phyloP scores from a whole-genome alignment of 2,329 filamentous ascomycete species.

The Ophiostoma australiae region DNA sequence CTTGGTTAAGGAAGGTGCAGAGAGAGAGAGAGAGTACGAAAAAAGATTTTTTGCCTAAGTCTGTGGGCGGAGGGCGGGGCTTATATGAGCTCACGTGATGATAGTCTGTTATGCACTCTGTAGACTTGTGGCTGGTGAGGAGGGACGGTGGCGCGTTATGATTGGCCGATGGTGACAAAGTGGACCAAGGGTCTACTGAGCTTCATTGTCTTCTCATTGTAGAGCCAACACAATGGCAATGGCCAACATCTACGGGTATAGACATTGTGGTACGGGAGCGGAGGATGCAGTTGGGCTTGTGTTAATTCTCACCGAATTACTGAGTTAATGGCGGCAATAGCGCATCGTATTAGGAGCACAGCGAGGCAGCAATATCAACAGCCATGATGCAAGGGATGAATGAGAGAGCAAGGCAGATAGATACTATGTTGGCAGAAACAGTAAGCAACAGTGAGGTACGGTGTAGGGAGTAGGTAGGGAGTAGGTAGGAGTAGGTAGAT shows the following conservation, averaged over 20 bases:
- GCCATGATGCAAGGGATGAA: neutral
- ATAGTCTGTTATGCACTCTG: too few species aligned
- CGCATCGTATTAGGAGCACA: too few species aligned
- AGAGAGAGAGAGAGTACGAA: neutral
- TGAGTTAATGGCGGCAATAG: too few species aligned
- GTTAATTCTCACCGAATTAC: too few species aligned
- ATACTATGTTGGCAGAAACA: too few species aligned
- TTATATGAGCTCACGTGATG: conserved; percentile 21
- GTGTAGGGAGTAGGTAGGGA: neutral
- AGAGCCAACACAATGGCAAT: conserved; percentile 2
- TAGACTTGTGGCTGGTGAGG: neutral
- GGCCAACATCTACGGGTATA: too few species aligned
- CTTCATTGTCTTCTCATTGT: neutral
- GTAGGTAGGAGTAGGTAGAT: too few species aligned
- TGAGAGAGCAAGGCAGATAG: too few species aligned
- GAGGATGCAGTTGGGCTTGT: neutral
- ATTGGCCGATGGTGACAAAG: neutral
- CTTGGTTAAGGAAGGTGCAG: neutral
- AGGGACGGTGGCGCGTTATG: neutral
- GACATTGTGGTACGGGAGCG: neutral
- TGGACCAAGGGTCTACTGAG: neutral
- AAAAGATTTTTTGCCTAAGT: conserved; percentile 13
- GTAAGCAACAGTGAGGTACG: neutral
- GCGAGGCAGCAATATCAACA: neutral
- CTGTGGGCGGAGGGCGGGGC: conserved; percentile 26